phyloP scores from a whole-genome alignment of 768 basidiomycete genomes.

The Lyophyllum atratum region DNA sequence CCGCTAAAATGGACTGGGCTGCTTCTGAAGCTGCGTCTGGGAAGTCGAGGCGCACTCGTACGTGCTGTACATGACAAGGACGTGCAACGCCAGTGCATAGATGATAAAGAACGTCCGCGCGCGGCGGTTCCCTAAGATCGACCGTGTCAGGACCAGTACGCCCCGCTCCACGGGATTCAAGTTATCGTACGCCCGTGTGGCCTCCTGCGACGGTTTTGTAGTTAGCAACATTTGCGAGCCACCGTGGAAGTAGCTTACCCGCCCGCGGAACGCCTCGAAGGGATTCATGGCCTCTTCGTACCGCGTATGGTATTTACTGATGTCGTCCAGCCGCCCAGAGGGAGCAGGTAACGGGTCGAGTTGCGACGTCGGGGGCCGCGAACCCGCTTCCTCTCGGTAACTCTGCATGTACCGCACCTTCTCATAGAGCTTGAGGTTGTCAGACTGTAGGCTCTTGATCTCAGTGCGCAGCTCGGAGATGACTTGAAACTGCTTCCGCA shows the following conservation, averaged over 20 bases:
- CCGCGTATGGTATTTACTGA: constrained; percentile 86
- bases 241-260: constrained; percentile 57
- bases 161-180: constrained; percentile 91
- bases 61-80: constrained; percentile 78
- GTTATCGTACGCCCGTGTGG: constrained; percentile 88
- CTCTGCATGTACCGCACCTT: constrained; percentile 99
- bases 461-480: constrained; percentile 94
- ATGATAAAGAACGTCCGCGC: constrained; percentile 88
- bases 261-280: constrained; percentile 94
- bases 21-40: constrained; percentile 48
- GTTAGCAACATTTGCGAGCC: constrained; percentile 1
- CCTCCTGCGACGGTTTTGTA: constrained; percentile 63
- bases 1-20: constrained; percentile 46
- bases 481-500: constrained; percentile 92
- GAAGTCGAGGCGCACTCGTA: constrained; percentile 70
- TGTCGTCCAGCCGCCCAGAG: constrained; percentile 57
- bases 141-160: constrained; percentile 81
- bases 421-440: constrained; percentile 97
- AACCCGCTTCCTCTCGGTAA: constrained; percentile 76
- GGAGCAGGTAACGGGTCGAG: constrained; percentile 65
- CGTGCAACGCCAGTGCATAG: constrained; percentile 80
- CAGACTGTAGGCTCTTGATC: constrained; percentile 87
- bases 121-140: constrained; percentile 86
- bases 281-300: constrained; percentile 99
- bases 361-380: constrained; percentile 59